Percentiles rank a stretch among this genome's conserved stretches.
phyloP scores from a whole-genome alignment of 2,329 filamentous ascomycete genomes.

The Fusarium verticillioides region DNA sequence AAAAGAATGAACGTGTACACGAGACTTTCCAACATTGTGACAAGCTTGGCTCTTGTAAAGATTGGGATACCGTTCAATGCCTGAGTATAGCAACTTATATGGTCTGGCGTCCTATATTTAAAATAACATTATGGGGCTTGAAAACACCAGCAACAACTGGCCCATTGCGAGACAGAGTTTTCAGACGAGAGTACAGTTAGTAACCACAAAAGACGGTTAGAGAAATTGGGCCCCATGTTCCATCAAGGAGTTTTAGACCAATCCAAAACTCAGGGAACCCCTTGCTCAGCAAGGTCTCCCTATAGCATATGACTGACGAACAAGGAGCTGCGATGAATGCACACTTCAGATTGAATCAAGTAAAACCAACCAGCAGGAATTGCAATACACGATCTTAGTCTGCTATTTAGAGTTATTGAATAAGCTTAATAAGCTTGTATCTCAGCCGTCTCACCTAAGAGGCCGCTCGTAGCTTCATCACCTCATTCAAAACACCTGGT shows the following conservation, averaged over 20 bases:
- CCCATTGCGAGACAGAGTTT: accelerated
- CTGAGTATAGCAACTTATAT: too few relatives aligned
- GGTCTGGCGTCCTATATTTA: accelerated
- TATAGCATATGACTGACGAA: too few relatives aligned
- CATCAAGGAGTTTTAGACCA: too few relatives aligned
- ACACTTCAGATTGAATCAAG: accelerated
- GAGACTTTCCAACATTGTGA: accelerated
- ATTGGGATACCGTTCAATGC: accelerated
- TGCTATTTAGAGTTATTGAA: not conserved
- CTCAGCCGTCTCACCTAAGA: not conserved
- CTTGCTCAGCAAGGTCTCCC: too few relatives aligned
- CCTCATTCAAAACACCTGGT: too few relatives aligned
- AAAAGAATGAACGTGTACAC: accelerated
- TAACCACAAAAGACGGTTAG: accelerated
- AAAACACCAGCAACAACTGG: accelerated
- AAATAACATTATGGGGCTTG: accelerated
- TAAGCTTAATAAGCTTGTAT: not conserved
- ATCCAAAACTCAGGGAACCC: too few relatives aligned
- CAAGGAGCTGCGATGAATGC: too few relatives aligned
- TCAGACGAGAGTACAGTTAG: accelerated
- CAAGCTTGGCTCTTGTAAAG: not conserved
- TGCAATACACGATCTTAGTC: accelerated
- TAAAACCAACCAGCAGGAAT: accelerated
- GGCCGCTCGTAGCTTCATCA: not conserved
- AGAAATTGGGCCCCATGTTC: not conserved